Percentiles rank a stretch among this genome's conserved stretches.
phyloP scores from a whole-genome alignment of 129 eudicot species.

The Ambrosia trifida region DNA sequence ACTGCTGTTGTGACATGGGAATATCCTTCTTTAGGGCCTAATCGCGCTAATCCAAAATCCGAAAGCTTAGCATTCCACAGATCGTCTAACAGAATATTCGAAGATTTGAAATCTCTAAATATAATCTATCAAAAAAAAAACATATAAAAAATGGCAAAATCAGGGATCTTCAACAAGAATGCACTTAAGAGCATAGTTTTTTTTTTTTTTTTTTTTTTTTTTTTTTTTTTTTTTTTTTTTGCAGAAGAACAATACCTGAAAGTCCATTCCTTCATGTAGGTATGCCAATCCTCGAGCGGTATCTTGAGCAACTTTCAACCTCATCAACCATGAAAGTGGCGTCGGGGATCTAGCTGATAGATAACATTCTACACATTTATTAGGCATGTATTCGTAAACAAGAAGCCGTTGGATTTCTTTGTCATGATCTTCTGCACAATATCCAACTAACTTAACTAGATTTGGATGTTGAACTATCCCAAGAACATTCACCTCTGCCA shows the following conservation, averaged over 20 bases:
- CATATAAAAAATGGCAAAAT: neutral
- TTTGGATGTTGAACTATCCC: conserved; percentile 81
- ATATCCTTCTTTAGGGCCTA: conserved; percentile 87
- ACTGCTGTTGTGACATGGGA: conserved; percentile 92
- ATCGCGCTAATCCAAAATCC: conserved; percentile 88
- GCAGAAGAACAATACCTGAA: conserved; percentile 51
- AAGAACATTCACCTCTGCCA: conserved; percentile 85
- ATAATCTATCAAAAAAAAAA: conserved; percentile 53
- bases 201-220: neutral
- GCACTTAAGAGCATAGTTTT: neutral
- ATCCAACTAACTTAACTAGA: conserved; percentile 79
- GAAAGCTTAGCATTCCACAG: conserved; percentile 94
- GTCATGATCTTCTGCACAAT: conserved; percentile 91
- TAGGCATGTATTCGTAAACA: conserved; percentile 85
- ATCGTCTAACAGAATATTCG: conserved; percentile 87
- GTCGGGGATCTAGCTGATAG: conserved; percentile 54
- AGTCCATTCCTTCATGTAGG: conserved; percentile 88
- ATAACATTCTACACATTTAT: conserved; percentile 77
- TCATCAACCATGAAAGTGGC: conserved; percentile 70
- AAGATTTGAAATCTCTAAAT: conserved; percentile 89
- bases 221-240: neutral
- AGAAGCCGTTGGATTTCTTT: conserved; percentile 88
- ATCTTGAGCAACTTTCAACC: conserved; percentile 79
- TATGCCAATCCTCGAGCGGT: conserved; percentile 87
- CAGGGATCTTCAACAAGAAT: neutral